Base-by-base conservation (phyloP, 257 asterid species). In the Prunella vulgaris region DNA sequence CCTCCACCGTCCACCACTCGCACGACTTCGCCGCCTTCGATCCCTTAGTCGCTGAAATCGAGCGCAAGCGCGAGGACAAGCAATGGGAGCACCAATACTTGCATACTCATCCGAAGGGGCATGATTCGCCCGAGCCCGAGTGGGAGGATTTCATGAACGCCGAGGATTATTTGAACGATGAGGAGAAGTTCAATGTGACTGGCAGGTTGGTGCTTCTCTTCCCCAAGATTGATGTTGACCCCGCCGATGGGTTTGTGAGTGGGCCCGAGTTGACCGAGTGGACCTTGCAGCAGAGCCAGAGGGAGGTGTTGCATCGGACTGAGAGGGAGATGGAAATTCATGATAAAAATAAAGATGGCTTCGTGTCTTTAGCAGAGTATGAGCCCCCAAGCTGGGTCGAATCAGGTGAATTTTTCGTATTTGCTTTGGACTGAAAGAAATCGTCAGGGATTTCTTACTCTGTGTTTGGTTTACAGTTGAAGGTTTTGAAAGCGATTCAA, bases 101-200 rank as follows among this genome's bases (percentile, higher is more conserved):
- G 61, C 88, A 89, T 69, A 44, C 68, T 22, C 89, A 85, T 73
- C 86, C 84, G 9, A 0, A 0, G 9, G 7, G 15, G 69, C 73
- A 82, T 17, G 86, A 89, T 73, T 72, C 92, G 70, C 51, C 87
- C 35, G 89, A 92, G 79, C 95, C 98, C 52, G 99, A 88, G 87
- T 90, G 96, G 99, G 96, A 84, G 83, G 97, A 88, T 68, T 87
- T 87, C 77, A 79, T 86, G 86, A 79, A 88, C 74, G 97, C 92
- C 15, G 99, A 93, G 84, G 99, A 93, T 74, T 93, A 88, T 67
- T 64, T 93, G 75, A 93, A 93, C 61, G 96, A 87, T 24, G 96
- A 88, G 84, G 94, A 86, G 69, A 89, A 77, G 83, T 93, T 93
- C 77, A 93, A 93, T 68, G 89, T 93, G 15, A 93, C 97, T 13